Base-by-base conservation (phyloP, 2,329 filamentous ascomycete species). In the Scedosporium dehoogii region DNA sequence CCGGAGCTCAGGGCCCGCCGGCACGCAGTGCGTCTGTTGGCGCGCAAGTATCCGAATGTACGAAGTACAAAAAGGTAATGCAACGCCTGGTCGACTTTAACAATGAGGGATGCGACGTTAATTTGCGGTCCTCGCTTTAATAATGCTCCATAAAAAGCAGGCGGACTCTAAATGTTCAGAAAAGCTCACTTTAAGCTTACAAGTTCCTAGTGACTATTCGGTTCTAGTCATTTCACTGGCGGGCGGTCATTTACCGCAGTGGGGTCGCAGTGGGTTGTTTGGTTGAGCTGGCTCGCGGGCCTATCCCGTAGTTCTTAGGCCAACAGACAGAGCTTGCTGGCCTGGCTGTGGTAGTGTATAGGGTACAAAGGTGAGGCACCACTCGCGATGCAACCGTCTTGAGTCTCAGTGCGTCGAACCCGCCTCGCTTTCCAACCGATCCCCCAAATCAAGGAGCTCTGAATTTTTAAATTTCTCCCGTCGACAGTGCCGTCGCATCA, bases 1-100 rank as follows among this genome's bases (percentile, higher is more conserved):
- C 51, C 51, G 51, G 51, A 55, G 51, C 51, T 55, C 51, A 55
- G 51, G 51, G 51, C 51, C 51, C 51, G 51, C 51, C 51, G 51
- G 51, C 51, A 55, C 51, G 51, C 51, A 2, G 18, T 55, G 51
- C 12, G 51, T 55, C 23, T 29, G 51, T 55, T 55, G 51, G 51
- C 51, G 51, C 51, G 51, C 51, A 55, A 55, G 51, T 25, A 55
- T 18, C 51, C 51, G 21, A 27, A 18, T 23, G 51, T 25, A 23
- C 23, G 21, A 23, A 55, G 51, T 25, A 23, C 23, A 48, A 23
- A 55, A 7, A 23, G 21, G 51, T 23, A 16, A 55, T 55, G 51
- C 51, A 55, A 55, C 51, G 23, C 21, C n/a, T n/a, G n/a, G n/a
- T n/a, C 51, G 51, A 55, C 14, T 55, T 55, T 23, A 55, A 55